Base-by-base conservation (phyloP, 176 grass and related monocot species). In the Eragrostis nindensis region DNA sequence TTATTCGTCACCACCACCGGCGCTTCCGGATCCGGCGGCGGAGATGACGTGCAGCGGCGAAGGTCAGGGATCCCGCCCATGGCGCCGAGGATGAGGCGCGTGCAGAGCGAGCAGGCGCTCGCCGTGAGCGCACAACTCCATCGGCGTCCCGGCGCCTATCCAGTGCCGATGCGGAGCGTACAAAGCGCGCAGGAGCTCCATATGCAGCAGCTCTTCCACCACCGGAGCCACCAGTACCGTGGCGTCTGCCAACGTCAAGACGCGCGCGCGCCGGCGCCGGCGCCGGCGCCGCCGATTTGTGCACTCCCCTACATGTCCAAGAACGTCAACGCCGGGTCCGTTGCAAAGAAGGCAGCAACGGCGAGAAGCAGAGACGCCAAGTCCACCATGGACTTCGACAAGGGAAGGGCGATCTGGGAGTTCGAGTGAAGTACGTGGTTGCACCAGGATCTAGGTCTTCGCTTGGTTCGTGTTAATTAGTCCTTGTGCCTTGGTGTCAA, bases 131-230 rank as follows among this genome's bases (percentile, higher is more conserved):
- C 79, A 7, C 39, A 22, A 1, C 40, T 49, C 53, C 71, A 66
- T 11, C 44, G 19, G 39, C 11, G 2, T 8, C 62, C 2, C 39
- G 39, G 25, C 11, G 7, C 18, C 7, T 16, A 16, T 27, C 54
- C 70, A 5, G 21, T 14, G 5, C 13, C 69, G 62, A 19, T 80
- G 69, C 75, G 62, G 14, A 50, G 81, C 52, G 43, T 68, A 29
- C 42, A 74, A 24, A 88, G 86, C 75, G 59, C 67, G 66, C 57
- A 48, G 26, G 57, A 83, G 57, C 43, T 87, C 57, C 48, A 6
- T 17, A 12, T 10, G 48, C 24, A 9, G 10, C 11, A 62, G 63
- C 16, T 14, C 27, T 75, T 16, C 63, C 15, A 75, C 54, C 43
- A 69, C 32, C 19, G 32, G 16, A 17, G 22, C 40, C 74, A 47